Conservation (phyloP, 306 rosid species). For the Coriaria nepalensis region DNA sequence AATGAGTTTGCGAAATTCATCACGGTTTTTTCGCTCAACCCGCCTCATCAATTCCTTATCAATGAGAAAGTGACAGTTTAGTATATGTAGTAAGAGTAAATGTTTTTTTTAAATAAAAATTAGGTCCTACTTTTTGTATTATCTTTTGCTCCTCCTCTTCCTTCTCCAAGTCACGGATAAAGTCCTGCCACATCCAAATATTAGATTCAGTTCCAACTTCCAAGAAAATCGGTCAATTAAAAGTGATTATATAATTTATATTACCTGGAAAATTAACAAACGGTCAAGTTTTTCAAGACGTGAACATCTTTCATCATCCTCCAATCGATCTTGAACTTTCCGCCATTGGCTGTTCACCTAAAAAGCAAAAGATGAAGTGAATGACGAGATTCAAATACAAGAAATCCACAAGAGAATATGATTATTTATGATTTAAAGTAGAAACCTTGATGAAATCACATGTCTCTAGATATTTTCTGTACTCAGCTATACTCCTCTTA, state of each 20-base stretch:
- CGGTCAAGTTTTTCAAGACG: conserved; percentile 92
- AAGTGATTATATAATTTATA: conserved; percentile 24
- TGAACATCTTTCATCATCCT: conserved; percentile 86
- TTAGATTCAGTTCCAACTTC: conserved; percentile 17
- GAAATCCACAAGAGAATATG: conserved; percentile 11
- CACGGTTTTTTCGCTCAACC: conserved; percentile 91
- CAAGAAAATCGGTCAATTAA: conserved; percentile 9
- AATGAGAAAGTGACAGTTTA: conserved; percentile 6
- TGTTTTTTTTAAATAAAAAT: conserved; percentile 9
- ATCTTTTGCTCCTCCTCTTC: conserved; percentile 87
- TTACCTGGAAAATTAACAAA: conserved; percentile 82
- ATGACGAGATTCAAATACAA: conserved; percentile 6
- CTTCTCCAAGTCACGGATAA: conserved; percentile 89
- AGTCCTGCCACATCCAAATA: conserved; percentile 54
- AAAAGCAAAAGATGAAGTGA: conserved; percentile 10
- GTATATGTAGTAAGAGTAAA: conserved; percentile 17
- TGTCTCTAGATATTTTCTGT: conserved; percentile 67
- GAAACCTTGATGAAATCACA: conserved; percentile 80
- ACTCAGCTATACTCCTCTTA: conserved; percentile 50
- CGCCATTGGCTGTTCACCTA: conserved; percentile 90
- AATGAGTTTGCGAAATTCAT: conserved; percentile 76
- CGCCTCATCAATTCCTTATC: conserved; percentile 60
- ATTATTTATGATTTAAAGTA: conserved; percentile 3
- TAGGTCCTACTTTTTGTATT: conserved; percentile 55
- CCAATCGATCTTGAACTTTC: conserved; percentile 94